These are phyloP conservation scores for Porcisia deanei DNA, from an alignment of 208 protist genomes.

Conservation along the genomic window DNA sequence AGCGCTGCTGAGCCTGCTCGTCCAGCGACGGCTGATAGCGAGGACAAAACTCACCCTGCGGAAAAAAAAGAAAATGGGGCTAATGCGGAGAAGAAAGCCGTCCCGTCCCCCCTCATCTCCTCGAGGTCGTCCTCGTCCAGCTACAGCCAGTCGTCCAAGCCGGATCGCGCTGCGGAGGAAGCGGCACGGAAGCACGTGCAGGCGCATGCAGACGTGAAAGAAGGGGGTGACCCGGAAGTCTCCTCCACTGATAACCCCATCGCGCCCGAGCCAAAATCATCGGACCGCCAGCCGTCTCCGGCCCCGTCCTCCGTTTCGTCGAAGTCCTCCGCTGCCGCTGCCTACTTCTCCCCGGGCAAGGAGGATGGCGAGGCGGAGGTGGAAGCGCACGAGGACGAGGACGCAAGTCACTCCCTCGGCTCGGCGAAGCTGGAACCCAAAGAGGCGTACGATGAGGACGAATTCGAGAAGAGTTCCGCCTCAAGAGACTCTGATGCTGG, in stretches of 20 bases:
- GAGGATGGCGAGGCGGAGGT: background rate
- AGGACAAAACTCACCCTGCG: background rate
- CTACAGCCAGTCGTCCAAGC: background rate
- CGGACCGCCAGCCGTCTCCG: background rate
- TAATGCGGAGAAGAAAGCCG: background rate
- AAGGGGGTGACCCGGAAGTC: background rate
- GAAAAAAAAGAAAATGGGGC: background rate
- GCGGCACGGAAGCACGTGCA: slow-evolving; percentile 4
- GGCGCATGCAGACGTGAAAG: slow-evolving; percentile 2
- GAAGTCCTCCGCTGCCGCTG: slow-evolving; percentile 8
- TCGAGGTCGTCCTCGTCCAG: slow-evolving; percentile 3
- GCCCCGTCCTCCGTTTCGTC: slow-evolving; percentile 5
- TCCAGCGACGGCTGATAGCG: background rate
- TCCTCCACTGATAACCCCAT: slow-evolving; percentile 43
- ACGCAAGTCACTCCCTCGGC: background rate
- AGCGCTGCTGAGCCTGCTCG: background rate
- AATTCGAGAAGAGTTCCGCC: background rate
- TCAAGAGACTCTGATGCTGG: background rate
- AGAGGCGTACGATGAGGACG: slow-evolving; percentile 2
- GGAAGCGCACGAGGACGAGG: background rate
- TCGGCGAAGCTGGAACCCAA: slow-evolving; percentile 17
- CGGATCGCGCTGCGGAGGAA: background rate
- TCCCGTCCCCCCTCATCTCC: background rate
- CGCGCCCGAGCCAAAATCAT: slow-evolving; percentile 24
- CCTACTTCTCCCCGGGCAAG: slow-evolving; percentile 8